Conservation (phyloP, 2,329 filamentous ascomycete genomes). For the Cladosporium sp. region DNA sequence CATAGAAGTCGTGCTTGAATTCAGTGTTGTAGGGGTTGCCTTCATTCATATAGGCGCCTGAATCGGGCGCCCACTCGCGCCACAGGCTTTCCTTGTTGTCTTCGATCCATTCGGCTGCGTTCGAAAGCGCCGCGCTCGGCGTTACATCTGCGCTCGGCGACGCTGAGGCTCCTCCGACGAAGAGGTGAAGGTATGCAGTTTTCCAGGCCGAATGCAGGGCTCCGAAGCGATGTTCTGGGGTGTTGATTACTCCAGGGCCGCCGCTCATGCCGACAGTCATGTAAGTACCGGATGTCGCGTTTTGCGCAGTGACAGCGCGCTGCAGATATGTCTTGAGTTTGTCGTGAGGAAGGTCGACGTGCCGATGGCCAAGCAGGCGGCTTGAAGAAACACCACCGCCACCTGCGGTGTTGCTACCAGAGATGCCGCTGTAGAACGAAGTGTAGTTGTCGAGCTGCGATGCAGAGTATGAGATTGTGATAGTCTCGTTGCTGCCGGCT, state of each 20-base stretch:
- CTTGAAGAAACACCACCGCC: conserved; percentile 35
- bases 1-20: conserved; percentile 34
- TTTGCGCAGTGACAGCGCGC: conserved; percentile 24
- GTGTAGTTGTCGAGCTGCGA: conserved; percentile 30
- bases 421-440: conserved; percentile 34
- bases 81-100: conserved; percentile 27
- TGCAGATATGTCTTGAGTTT: conserved; percentile 23
- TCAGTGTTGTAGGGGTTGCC: conserved; percentile 39
- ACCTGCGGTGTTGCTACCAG: conserved; percentile 34
- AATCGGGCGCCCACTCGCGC: conserved; percentile 43
- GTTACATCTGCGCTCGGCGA: conserved; percentile 2
- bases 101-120: conserved; percentile 25
- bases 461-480: conserved; percentile 19
- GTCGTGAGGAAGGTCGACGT: conserved; percentile 26
- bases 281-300: conserved; percentile 27
- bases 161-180: conserved; percentile 29
- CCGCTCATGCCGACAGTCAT: conserved; percentile 33
- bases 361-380: conserved; percentile 39
- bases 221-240: conserved; percentile 31
- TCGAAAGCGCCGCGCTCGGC: conserved; percentile 22
- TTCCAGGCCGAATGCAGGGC: conserved; percentile 38
- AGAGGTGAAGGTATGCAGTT: conserved; percentile 36
- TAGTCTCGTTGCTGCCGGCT: conserved; percentile 19
- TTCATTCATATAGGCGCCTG: conserved; percentile 51
- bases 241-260: conserved; percentile 32